Conservation (phyloP, 441 rosid species). For the Corymbia citriodora region DNA sequence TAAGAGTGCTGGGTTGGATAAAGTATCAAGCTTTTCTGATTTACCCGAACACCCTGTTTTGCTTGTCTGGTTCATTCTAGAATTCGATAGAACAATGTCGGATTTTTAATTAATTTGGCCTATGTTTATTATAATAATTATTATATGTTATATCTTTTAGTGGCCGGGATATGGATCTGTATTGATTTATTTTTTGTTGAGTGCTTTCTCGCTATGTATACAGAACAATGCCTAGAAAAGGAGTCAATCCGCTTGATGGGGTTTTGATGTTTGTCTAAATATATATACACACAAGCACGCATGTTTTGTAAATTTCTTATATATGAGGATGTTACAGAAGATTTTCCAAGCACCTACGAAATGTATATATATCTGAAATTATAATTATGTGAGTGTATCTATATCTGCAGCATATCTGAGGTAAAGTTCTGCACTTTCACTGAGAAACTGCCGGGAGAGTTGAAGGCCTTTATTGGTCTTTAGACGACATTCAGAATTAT, state of each 20-base stretch:
- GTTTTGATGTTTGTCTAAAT: background rate
- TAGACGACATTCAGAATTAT: background rate
- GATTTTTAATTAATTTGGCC: background rate
- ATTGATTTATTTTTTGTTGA: background rate
- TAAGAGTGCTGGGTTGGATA: background rate
- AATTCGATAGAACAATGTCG: background rate
- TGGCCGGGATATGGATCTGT: background rate
- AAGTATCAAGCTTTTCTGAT: background rate
- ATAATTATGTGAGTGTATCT: background rate
- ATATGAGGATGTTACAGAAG: background rate
- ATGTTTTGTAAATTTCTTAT: background rate
- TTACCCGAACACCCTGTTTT: background rate
- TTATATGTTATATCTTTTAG: background rate
- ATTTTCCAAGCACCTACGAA: background rate
- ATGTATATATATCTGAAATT: background rate
- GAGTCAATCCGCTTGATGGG: background rate
- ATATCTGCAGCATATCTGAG: background rate
- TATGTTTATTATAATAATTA: background rate
- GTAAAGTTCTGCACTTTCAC: background rate
- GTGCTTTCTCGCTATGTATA: background rate
- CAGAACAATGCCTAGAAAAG: background rate
- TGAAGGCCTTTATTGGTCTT: background rate
- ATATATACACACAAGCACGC: fast-evolving
- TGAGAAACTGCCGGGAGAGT: background rate
- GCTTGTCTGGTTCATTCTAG: background rate